Evolutionary conservation across 2,329 filamentous ascomycete species (phyloP).

Genomic region (Fusarium sp.): DNA sequence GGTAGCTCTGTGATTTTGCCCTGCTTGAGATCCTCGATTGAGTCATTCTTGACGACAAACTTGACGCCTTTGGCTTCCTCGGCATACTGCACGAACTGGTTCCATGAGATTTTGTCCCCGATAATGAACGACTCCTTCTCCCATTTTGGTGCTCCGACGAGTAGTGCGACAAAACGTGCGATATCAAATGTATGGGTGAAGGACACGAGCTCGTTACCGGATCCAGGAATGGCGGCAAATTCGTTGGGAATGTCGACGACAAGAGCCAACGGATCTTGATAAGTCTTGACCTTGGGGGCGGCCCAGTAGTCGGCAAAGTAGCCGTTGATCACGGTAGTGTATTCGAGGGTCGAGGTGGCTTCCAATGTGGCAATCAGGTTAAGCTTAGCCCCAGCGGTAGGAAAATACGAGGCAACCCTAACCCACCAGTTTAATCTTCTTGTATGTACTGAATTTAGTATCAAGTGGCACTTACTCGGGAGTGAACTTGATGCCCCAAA

Average conservation of each 20-base stretch:
- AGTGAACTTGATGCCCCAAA: not conserved
- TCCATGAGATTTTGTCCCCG: not conserved
- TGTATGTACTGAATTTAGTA: accelerated
- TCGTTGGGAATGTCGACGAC: not conserved
- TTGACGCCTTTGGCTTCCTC: not conserved
- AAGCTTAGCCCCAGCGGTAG: not conserved
- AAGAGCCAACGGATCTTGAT: not conserved
- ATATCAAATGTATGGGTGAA: not conserved
- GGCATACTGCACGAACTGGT: not conserved
- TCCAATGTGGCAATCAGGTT: not conserved
- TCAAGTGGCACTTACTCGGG: not conserved
- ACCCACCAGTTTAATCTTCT: not conserved
- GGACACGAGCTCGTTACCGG: not conserved
- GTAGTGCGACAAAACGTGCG: not conserved
- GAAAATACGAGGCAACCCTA: not conserved
- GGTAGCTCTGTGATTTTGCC: not conserved
- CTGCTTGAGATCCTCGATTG: not conserved
- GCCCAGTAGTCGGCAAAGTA: not conserved
- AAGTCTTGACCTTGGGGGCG: not conserved
- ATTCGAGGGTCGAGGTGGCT: not conserved
- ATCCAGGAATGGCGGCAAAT: not conserved
- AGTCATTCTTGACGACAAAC: not conserved
- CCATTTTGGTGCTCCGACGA: not conserved
- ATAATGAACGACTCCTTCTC: not conserved
- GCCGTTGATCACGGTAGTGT: not conserved